A percentile compares a stretch with the other conserved stretches of the same genome.
Conservation (phyloP, 148 eudicot genomes). For the Linanthus parryae region DNA sequence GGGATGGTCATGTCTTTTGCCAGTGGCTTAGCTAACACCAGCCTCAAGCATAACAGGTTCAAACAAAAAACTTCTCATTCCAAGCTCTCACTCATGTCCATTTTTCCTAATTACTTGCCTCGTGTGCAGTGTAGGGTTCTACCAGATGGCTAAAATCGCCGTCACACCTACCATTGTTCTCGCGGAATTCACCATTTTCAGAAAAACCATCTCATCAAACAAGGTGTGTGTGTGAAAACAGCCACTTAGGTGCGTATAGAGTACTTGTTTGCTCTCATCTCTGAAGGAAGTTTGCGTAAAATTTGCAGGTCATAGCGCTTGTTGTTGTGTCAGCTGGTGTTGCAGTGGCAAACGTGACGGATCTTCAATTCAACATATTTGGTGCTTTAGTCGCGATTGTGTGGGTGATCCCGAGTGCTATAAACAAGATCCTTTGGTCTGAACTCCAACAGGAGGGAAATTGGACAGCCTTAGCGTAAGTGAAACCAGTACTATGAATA, state of each 20-base stretch:
- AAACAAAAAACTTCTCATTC: neutral
- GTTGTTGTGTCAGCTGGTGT: constrained; percentile 70
- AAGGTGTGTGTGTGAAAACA: constrained; percentile 45
- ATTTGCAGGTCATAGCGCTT: constrained; percentile 68
- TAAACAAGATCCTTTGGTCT: constrained; percentile 87
- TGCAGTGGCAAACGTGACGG: constrained; percentile 90
- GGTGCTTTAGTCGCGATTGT: constrained; percentile 79
- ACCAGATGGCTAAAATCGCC: constrained; percentile 98
- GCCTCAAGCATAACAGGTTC: constrained; percentile 82
- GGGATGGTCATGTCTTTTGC: constrained; percentile 94
- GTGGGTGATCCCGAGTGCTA: constrained; percentile 86
- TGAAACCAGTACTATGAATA: no score
- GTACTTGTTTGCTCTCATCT: no score
- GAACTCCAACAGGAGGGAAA: constrained; percentile 74
- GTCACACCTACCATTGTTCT: constrained; percentile 94
- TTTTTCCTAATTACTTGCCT: neutral
- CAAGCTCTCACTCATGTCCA: neutral
- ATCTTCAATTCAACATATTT: constrained; percentile 69
- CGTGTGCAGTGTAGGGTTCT: constrained; percentile 79
- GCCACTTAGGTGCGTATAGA: no score
- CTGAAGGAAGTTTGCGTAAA: no score
- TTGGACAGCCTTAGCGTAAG: constrained; percentile 97
- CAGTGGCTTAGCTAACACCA: constrained; percentile 88
- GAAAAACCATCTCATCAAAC: constrained; percentile 48
- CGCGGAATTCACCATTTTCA: constrained; percentile 63